Evolutionary conservation across 1,284 basidiomycete genomes (phyloP), one percentile per base, ranked within the genome.

Genomic region (Cryptococcus hybrid): DNA sequence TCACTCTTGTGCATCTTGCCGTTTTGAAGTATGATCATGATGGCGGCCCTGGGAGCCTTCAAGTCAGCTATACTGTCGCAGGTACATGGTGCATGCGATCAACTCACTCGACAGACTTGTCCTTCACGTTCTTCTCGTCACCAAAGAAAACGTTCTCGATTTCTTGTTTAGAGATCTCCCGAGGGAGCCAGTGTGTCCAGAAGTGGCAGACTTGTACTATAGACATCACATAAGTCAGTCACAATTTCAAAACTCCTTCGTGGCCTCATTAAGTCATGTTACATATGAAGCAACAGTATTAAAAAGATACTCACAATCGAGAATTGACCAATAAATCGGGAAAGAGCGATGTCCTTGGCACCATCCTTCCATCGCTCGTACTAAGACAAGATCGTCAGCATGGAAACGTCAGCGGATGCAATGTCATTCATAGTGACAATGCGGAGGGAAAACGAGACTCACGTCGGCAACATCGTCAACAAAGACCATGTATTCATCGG

Each of bases 91-190:
- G 24, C 24, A 24, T 24, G 13, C 5, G 12, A 50, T 7, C 15
- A 6, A 74, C 74, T 63, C 65, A 76, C 74, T 76, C 74, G 49
- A 67, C 56, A 42, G 67, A 68, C 68, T 76, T 76, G 63, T 73
- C 71, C 64, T 73, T 73, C 61, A 71, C 62, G 56, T 71, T 67
- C 65, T 73, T 74, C 51, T 69, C 68, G 57, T 74, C 72, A 42
- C 67, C 66, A 57, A 76, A 75, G 65, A 76, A 75, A 46, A 59
- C 67, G 47, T 65, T 74, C 67, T 76, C 73, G 13, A 68, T 56
- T 56, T 76, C 74, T 61, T 73, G 71, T 54, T 71, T 69, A 50
- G 71, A 71, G 62, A 76, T 63, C 46, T 67, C 69, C 65, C 61
- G 46, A 76, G 68, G 15, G 56, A 55, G 48, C 74, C 74, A 43